Conservation (phyloP, 345 rosid species). For the Salix arbutifolia region DNA sequence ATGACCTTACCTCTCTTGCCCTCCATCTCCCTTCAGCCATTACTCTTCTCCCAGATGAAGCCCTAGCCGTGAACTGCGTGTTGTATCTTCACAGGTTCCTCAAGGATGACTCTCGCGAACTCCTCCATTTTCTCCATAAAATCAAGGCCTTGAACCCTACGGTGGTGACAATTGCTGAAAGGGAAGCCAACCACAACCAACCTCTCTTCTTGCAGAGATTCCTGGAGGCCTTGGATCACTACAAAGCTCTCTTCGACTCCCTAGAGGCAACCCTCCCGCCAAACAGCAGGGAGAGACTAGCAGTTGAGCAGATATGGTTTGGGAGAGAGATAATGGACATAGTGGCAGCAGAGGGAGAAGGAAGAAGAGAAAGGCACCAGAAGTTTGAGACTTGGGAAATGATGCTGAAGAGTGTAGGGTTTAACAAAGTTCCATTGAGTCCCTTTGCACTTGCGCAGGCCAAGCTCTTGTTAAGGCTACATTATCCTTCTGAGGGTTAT, state of each 20-base stretch:
- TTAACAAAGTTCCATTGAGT: slow-evolving; percentile 63
- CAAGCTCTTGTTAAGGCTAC: slow-evolving; percentile 81
- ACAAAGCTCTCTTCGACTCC: slow-evolving; percentile 69
- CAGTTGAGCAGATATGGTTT: slow-evolving; percentile 80
- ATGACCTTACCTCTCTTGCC: slow-evolving; percentile 42
- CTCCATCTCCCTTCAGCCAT: slow-evolving; percentile 44
- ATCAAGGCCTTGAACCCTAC: slow-evolving; percentile 67
- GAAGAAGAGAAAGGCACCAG: slow-evolving; percentile 56
- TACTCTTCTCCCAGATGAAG: slow-evolving; percentile 53
- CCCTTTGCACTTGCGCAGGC: slow-evolving; percentile 87
- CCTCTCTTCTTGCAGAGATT: slow-evolving; percentile 64
- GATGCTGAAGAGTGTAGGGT: slow-evolving; percentile 60
- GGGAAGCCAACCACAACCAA: slow-evolving; percentile 72
- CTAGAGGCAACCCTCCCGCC: slow-evolving; percentile 93
- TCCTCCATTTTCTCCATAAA: slow-evolving; percentile 50
- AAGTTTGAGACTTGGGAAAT: slow-evolving; percentile 72
- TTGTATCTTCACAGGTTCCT: slow-evolving; percentile 58
- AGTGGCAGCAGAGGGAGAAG: slow-evolving; percentile 57
- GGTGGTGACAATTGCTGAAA: slow-evolving; percentile 76
- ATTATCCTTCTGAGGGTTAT: slow-evolving; percentile 94
- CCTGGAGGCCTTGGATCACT: slow-evolving; percentile 77
- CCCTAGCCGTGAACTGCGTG: slow-evolving; percentile 75
- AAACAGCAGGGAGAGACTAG: slow-evolving; percentile 70
- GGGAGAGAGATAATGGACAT: slow-evolving; percentile 79
- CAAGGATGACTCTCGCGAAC: slow-evolving; percentile 44